These are phyloP conservation scores for Paxillus involutus DNA, from an alignment of 768 basidiomycete genomes.

Conservation along the genomic window DNA sequence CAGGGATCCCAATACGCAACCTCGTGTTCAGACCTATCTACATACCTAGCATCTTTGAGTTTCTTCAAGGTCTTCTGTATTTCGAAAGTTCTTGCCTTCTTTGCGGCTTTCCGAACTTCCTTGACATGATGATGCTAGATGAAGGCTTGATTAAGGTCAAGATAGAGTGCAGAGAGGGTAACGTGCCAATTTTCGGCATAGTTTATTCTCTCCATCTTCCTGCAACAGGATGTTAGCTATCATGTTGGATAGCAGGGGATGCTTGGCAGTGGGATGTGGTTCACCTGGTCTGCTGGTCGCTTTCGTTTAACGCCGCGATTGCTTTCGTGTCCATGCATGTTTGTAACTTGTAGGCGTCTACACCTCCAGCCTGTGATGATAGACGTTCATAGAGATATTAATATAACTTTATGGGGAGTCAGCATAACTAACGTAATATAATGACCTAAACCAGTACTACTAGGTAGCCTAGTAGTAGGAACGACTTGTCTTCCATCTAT, in stretches of 20 bases:
- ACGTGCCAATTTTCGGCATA: conserved; percentile 59
- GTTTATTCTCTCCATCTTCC: conserved; percentile 42
- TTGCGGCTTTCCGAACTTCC: conserved; percentile 72
- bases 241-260: not conserved
- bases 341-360: not conserved
- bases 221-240: conserved; percentile 11
- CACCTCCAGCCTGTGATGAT: too few species aligned
- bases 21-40: conserved; percentile 11
- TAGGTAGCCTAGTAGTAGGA: too few species aligned
- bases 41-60: conserved; percentile 72
- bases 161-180: conserved; percentile 7
- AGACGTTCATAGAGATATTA: too few species aligned
- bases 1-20: not conserved
- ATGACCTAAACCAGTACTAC: too few species aligned
- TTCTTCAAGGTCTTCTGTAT: conserved; percentile 81
- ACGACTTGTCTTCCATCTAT: too few species aligned
- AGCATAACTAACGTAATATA: too few species aligned
- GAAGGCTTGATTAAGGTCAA: conserved; percentile 13
- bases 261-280: not conserved
- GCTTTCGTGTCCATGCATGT: not conserved
- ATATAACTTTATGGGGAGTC: too few species aligned
- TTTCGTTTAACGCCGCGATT: conserved; percentile 44
- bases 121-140: conserved; percentile 72
- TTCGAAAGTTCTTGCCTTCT: conserved; percentile 81
- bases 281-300: conserved; percentile 38